Evolutionary conservation across 2,329 filamentous ascomycete species (phyloP).

Genomic region (Colletotrichum horii): DNA sequence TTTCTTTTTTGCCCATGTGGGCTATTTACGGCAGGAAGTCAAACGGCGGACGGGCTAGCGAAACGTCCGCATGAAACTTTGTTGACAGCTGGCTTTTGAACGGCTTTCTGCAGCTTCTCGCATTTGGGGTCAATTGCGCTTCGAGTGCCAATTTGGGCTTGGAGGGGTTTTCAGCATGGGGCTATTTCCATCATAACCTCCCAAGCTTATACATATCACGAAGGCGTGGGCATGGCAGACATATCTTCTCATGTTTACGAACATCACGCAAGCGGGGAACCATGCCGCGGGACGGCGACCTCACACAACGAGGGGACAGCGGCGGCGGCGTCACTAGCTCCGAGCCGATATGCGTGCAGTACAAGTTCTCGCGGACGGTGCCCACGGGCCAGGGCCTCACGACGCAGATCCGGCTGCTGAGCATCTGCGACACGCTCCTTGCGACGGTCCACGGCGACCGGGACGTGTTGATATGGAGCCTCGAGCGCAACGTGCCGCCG

Average conservation of each 20-base stretch:
- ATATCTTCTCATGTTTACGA: neutral
- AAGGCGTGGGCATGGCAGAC: neutral
- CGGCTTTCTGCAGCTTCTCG: neutral
- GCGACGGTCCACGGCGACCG: conserved; percentile 6
- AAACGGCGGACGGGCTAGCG: neutral
- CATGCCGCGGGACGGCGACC: neutral
- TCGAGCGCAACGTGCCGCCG: neutral
- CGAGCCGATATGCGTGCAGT: neutral
- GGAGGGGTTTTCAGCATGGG: neutral
- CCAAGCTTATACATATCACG: neutral
- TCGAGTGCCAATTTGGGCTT: neutral
- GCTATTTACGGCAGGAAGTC: neutral
- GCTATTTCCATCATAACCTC: neutral
- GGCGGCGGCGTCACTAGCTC: no score
- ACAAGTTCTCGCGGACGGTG: conserved; percentile 4
- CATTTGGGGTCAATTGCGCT: neutral
- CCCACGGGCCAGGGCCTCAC: neutral
- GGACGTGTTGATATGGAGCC: neutral
- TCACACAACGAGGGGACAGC: neutral
- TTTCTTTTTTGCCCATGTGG: neutral
- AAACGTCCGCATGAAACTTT: neutral
- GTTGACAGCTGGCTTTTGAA: neutral
- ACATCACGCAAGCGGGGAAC: neutral
- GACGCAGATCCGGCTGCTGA: neutral
- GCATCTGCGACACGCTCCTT: neutral